Percentiles rank a stretch among this genome's conserved stretches.
Evolutionary conservation across 148 eudicot species (phyloP).

Genomic region (Vaccinium macrocarpon): DNA sequence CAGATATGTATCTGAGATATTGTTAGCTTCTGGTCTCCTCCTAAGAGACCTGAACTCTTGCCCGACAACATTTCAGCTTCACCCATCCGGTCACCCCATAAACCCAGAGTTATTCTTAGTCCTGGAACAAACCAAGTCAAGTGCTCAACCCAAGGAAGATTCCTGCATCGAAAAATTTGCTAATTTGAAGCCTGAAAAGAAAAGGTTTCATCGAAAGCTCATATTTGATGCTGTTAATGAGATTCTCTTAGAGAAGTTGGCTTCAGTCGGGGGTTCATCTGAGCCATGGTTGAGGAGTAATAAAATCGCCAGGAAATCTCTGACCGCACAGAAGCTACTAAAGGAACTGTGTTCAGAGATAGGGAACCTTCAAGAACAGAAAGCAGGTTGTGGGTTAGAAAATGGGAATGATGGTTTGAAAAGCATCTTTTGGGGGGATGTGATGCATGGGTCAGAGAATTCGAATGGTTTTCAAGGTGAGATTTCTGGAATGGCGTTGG

Average conservation of each 20-base stretch:
- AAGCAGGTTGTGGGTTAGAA: constrained; percentile 34
- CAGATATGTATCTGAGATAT: constrained; percentile 81
- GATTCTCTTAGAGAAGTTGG: constrained; percentile 57
- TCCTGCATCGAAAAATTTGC: constrained; percentile 24
- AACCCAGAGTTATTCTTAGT: constrained; percentile 76
- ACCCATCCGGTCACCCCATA: constrained; percentile 81
- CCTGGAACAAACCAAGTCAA: constrained; percentile 79
- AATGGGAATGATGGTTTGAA: constrained; percentile 70
- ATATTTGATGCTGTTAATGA: constrained; percentile 85
- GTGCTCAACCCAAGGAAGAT: constrained; percentile 46
- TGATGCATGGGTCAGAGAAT: constrained; percentile 52
- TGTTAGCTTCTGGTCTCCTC: constrained; percentile 85
- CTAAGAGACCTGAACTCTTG: constrained; percentile 75
- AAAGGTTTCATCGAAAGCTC: constrained; percentile 68
- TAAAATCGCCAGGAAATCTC: constrained; percentile 50
- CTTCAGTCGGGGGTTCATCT: constrained; percentile 25
- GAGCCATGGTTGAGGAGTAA: constrained; percentile 53
- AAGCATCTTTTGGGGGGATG: constrained; percentile 61
- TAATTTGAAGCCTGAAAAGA: constrained; percentile 32
- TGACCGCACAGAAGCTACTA: constrained; percentile 77
- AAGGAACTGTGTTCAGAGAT: constrained; percentile 78
- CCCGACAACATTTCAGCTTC: constrained; percentile 60
- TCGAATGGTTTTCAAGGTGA: constrained; percentile 66
- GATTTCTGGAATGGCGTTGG: constrained; percentile 57
- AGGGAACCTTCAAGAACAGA: constrained; percentile 46